Evolutionary conservation across 768 basidiomycete species (phyloP).

Genomic region (Pulveroboletus ravenelii): DNA sequence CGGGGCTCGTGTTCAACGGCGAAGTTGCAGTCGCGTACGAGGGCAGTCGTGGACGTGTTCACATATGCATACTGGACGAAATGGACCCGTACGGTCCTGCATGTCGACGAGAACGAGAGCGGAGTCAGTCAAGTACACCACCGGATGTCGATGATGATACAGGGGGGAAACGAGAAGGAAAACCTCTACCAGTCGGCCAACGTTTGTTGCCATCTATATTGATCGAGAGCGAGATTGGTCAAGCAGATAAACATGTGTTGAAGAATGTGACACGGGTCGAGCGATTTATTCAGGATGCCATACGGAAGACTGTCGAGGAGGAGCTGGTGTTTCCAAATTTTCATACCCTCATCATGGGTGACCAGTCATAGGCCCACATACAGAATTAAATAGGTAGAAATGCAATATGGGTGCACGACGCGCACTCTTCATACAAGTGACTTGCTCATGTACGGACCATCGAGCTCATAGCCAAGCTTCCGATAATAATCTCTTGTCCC

Average conservation of each 20-base stretch:
- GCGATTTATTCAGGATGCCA: slow-evolving; percentile 91
- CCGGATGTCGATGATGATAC: slow-evolving; percentile 62
- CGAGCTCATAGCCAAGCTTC: slow-evolving; percentile 87
- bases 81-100: slow-evolving; percentile 81
- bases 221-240: slow-evolving; percentile 96
- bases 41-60: slow-evolving; percentile 73
- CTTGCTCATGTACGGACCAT: slow-evolving; percentile 99
- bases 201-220: slow-evolving; percentile 80
- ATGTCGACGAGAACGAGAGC: slow-evolving; percentile 50
- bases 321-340: slow-evolving; percentile 97
- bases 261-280: slow-evolving; percentile 96
- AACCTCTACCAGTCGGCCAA: slow-evolving; percentile 75
- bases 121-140: slow-evolving; percentile 45
- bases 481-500: slow-evolving; percentile 97
- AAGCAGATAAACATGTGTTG: slow-evolving; percentile 90
- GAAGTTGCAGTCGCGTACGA: slow-evolving; percentile 92
- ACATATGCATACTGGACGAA: slow-evolving; percentile 86
- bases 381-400: slow-evolving; percentile 1
- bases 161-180: slow-evolving; percentile 43
- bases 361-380: slow-evolving; percentile 20
- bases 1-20: slow-evolving; percentile 79
- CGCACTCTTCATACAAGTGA: slow-evolving; percentile 41
- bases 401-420: slow-evolving; percentile 12
- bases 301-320: slow-evolving; percentile 92
- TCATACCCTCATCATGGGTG: slow-evolving; percentile 66